phyloP scores from a whole-genome alignment of 768 basidiomycete genomes.

The Trametes meyenii region DNA sequence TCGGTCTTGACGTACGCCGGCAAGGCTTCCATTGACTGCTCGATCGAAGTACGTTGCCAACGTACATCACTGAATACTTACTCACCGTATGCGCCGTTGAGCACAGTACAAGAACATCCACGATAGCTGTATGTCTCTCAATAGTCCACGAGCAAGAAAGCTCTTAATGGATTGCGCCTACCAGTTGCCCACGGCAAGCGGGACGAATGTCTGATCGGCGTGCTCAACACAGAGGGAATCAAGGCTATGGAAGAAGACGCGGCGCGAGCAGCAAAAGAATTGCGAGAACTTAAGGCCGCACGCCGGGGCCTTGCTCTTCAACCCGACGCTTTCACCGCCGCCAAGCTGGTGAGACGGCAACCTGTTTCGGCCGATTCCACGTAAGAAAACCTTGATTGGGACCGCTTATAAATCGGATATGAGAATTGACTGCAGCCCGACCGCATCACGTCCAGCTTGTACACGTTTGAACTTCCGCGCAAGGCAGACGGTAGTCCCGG shows the following conservation, averaged over 20 bases:
- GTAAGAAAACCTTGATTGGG: neutral
- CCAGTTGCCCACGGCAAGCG: constrained; percentile 25
- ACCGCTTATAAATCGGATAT: neutral
- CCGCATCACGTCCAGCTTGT: constrained; percentile 18
- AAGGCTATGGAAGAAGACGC: constrained; percentile 27
- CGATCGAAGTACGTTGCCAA: constrained; percentile 18
- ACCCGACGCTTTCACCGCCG: constrained; percentile 25
- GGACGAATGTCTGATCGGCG: constrained; percentile 27
- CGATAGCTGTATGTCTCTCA: constrained; percentile 20
- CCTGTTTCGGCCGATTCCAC: constrained; percentile 20
- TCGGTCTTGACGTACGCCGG: constrained; percentile 26
- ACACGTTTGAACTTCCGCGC: constrained; percentile 28
- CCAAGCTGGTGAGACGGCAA: constrained; percentile 21
- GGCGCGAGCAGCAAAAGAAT: constrained; percentile 18
- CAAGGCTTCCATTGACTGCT: constrained; percentile 25
- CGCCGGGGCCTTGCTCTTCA: constrained; percentile 25
- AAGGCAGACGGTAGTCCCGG: constrained; percentile 20
- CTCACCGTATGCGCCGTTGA: neutral
- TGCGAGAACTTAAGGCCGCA: constrained; percentile 22
- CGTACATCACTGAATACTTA: no score
- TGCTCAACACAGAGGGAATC: constrained; percentile 18
- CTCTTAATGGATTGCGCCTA: neutral
- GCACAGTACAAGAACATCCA: constrained; percentile 29
- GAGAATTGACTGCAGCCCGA: neutral
- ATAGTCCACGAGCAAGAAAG: neutral